phyloP scores from a whole-genome alignment of 1,139 yeast genomes.

The Martiniozyma asiatica region DNA sequence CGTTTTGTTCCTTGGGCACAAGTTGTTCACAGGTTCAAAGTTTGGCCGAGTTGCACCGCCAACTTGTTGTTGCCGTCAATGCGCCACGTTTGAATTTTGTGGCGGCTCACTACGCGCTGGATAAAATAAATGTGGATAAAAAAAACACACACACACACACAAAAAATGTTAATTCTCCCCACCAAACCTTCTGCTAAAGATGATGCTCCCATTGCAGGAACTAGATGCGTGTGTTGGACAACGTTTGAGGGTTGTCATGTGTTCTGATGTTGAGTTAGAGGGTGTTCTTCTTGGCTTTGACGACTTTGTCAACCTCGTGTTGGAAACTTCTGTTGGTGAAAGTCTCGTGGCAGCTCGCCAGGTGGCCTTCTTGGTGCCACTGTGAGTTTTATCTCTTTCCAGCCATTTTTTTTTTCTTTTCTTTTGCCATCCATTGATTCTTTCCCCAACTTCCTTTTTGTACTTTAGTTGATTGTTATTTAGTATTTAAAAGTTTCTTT shows the following conservation, averaged over 20 bases:
- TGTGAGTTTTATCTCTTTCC: too few relatives aligned
- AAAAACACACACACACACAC: not conserved
- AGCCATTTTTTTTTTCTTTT: too few relatives aligned
- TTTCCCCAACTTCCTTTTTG: too few relatives aligned
- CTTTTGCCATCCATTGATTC: too few relatives aligned
- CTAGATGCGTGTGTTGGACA: slow-evolving; percentile 3
- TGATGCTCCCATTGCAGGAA: slow-evolving; percentile 2
- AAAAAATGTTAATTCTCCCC: not conserved
- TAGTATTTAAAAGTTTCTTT: too few relatives aligned
- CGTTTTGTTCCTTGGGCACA: slow-evolving; percentile 4
- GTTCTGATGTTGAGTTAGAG: slow-evolving; percentile 1
- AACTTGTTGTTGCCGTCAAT: too few relatives aligned
- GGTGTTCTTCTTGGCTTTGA: slow-evolving; percentile 2
- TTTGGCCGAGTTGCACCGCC: too few relatives aligned
- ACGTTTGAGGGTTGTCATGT: slow-evolving; percentile 2
- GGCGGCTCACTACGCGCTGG: too few relatives aligned
- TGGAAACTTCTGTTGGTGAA: slow-evolving; percentile 4
- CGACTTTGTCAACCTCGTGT: slow-evolving; percentile 4
- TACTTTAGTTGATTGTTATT: too few relatives aligned
- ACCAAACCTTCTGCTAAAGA: not conserved
- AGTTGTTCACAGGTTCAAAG: not conserved
- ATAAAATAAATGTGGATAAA: not conserved
- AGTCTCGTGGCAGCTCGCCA: slow-evolving; percentile 4
- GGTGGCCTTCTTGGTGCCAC: slow-evolving; percentile 2
- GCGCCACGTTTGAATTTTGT: too few relatives aligned